Evolutionary conservation across 305 asterid genomes (phyloP).

Genomic region (Solanum hybrid): DNA sequence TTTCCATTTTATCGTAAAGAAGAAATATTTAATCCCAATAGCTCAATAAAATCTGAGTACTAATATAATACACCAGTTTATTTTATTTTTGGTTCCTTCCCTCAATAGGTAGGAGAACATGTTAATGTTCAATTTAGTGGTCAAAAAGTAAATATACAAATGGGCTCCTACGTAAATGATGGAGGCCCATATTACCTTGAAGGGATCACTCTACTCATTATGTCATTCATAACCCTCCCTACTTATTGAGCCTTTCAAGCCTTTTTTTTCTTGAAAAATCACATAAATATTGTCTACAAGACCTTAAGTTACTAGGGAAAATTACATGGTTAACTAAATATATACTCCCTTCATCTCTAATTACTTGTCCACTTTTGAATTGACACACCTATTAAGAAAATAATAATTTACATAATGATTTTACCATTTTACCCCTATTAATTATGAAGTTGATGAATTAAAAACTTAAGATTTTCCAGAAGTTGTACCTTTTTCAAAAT

Average conservation of each 20-base stretch:
- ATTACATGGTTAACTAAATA: too few relatives aligned
- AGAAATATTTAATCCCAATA: not conserved
- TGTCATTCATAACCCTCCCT: not conserved
- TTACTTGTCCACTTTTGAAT: too few relatives aligned
- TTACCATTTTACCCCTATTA: too few relatives aligned
- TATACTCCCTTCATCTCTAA: too few relatives aligned
- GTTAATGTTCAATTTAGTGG: not conserved
- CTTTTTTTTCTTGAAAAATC: not conserved
- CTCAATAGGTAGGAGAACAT: not conserved
- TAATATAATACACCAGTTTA: not conserved
- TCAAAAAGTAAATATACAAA: not conserved
- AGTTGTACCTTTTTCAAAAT: too few relatives aligned
- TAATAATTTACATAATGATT: too few relatives aligned
- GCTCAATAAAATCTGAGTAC: not conserved
- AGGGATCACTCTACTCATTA: not conserved
- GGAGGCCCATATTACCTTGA: not conserved
- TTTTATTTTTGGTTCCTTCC: not conserved
- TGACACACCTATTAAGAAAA: too few relatives aligned
- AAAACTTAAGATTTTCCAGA: too few relatives aligned
- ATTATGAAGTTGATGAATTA: too few relatives aligned
- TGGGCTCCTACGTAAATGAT: not conserved
- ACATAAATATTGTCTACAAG: not conserved
- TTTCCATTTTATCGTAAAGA: not conserved
- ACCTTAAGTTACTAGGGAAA: not conserved
- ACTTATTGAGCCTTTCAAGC: not conserved